Percentiles rank a stretch among this genome's conserved stretches.
Evolutionary conservation across 768 basidiomycete genomes (phyloP).

Genomic region (Crepidotus variabilis): DNA sequence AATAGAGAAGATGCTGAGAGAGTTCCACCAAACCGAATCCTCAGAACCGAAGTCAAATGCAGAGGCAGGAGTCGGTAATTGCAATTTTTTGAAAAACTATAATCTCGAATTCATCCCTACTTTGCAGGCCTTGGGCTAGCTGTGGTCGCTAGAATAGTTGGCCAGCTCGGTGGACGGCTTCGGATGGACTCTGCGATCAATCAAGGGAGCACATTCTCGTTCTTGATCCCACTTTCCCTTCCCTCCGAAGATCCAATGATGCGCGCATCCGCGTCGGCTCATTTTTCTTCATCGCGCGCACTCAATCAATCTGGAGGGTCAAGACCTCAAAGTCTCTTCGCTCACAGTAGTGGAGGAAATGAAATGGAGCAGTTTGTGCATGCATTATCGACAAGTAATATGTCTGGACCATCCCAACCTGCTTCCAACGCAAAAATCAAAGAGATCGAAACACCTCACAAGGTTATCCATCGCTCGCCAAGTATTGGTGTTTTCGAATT

Average conservation of each 20-base stretch:
- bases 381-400: slow-evolving; percentile 37
- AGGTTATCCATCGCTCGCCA: background rate
- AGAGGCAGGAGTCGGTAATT: slow-evolving; percentile 46
- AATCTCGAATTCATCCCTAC: background rate
- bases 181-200: slow-evolving; percentile 68
- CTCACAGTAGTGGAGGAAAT: slow-evolving; percentile 16
- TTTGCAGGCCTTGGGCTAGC: slow-evolving; percentile 65
- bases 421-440: background rate
- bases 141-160: slow-evolving; percentile 76
- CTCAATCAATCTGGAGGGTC: slow-evolving; percentile 17
- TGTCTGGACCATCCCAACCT: slow-evolving; percentile 14
- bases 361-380: slow-evolving; percentile 48
- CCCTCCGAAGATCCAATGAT: slow-evolving; percentile 13
- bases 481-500: slow-evolving; percentile 19
- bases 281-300: slow-evolving; percentile 21
- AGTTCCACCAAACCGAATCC: slow-evolving; percentile 74
- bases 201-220: slow-evolving; percentile 69
- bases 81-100: background rate
- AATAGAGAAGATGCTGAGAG: slow-evolving; percentile 73
- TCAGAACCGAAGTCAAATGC: slow-evolving; percentile 32
- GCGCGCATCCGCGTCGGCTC: slow-evolving; percentile 15
- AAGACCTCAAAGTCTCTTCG: slow-evolving; percentile 18
- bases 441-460: background rate
- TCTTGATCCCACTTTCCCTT: slow-evolving; percentile 61
- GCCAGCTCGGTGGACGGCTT: slow-evolving; percentile 75